Percentiles rank a stretch among this genome's conserved stretches.
phyloP scores from a whole-genome alignment of 768 basidiomycete genomes.

The Calocera viscosa region DNA sequence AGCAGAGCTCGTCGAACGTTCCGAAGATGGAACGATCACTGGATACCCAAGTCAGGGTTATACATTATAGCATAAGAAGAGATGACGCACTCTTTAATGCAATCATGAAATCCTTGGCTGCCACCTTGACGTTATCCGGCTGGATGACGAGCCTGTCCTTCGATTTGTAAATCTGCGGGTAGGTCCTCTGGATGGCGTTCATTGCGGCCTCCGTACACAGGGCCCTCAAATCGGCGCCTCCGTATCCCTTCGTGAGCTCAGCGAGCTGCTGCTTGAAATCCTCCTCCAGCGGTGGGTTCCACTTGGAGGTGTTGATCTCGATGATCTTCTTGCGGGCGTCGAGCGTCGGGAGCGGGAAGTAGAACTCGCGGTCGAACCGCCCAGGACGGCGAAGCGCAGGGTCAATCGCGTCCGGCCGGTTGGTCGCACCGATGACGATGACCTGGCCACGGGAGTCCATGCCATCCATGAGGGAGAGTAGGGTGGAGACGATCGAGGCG shows the following conservation, averaged over 20 bases:
- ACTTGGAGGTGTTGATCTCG: conserved; percentile 75
- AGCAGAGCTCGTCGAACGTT: conserved; percentile 73
- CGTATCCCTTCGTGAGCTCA: conserved; percentile 90
- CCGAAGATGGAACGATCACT: conserved; percentile 93
- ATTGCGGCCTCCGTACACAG: conserved; percentile 93
- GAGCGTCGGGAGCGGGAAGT: conserved; percentile 78
- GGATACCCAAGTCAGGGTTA: background rate
- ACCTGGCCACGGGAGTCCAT: conserved; percentile 98
- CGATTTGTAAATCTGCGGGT: conserved; percentile 95
- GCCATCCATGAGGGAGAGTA: conserved; percentile 95
- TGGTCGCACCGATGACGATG: conserved; percentile 94
- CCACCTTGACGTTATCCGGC: conserved; percentile 72
- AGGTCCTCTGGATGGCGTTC: conserved; percentile 89
- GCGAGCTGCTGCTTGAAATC: conserved; percentile 51
- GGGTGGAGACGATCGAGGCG: conserved; percentile 90
- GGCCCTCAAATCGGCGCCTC: conserved; percentile 90
- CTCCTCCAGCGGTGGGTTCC: conserved; percentile 64
- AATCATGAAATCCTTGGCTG: conserved; percentile 90
- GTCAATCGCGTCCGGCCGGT: conserved; percentile 94
- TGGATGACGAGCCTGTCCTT: conserved; percentile 71
- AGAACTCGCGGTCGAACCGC: conserved; percentile 94
- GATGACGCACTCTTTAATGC: conserved; percentile 76
- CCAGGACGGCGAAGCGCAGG: conserved; percentile 89
- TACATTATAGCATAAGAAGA: background rate
- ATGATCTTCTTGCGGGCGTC: conserved; percentile 82